Conservation (phyloP, 192 early-diverging fungal species). For the Coemansia sp. region DNA sequence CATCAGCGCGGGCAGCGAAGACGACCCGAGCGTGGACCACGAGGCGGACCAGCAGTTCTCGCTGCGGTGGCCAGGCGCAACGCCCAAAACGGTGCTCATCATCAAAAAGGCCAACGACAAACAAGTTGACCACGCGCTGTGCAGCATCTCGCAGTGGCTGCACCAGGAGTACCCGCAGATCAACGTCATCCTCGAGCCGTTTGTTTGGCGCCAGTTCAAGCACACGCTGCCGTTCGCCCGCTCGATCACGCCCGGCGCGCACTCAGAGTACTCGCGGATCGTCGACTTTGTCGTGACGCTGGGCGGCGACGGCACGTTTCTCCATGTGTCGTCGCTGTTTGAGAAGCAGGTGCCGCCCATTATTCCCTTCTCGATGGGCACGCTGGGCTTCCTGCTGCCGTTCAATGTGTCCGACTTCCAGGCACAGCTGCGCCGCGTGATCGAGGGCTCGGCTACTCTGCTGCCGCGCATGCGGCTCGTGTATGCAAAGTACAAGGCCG, state of each 20-base stretch:
- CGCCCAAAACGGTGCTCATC: slow-evolving; percentile 72
- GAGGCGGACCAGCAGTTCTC: slow-evolving; percentile 31
- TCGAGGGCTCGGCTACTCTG: slow-evolving; percentile 63
- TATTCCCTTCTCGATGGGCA: slow-evolving; percentile 91
- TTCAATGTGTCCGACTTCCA: slow-evolving; percentile 71
- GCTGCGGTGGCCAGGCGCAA: slow-evolving; percentile 26
- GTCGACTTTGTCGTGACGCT: slow-evolving; percentile 93
- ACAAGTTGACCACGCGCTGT: slow-evolving; percentile 63
- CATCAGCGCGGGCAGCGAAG: not conserved
- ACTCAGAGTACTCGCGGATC: slow-evolving; percentile 62
- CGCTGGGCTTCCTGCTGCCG: slow-evolving; percentile 87
- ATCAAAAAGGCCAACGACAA: slow-evolving; percentile 78
- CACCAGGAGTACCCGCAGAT: slow-evolving; percentile 60
- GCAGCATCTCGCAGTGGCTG: slow-evolving; percentile 71
- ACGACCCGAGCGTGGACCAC: slow-evolving; percentile 6
- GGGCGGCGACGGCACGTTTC: slow-evolving; percentile 94
- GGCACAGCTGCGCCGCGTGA: slow-evolving; percentile 58
- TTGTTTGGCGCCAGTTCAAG: slow-evolving; percentile 58
- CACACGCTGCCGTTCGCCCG: slow-evolving; percentile 21
- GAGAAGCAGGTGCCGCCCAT: slow-evolving; percentile 86
- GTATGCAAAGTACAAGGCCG: slow-evolving; percentile 59
- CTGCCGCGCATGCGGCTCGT: slow-evolving; percentile 77
- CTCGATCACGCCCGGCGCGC: slow-evolving; percentile 30
- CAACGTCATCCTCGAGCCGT: slow-evolving; percentile 70
- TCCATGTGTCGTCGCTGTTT: slow-evolving; percentile 89